These are phyloP conservation scores for Sporothrix phasma DNA, from an alignment of 2,329 filamentous ascomycete genomes.

Conservation along the genomic window DNA sequence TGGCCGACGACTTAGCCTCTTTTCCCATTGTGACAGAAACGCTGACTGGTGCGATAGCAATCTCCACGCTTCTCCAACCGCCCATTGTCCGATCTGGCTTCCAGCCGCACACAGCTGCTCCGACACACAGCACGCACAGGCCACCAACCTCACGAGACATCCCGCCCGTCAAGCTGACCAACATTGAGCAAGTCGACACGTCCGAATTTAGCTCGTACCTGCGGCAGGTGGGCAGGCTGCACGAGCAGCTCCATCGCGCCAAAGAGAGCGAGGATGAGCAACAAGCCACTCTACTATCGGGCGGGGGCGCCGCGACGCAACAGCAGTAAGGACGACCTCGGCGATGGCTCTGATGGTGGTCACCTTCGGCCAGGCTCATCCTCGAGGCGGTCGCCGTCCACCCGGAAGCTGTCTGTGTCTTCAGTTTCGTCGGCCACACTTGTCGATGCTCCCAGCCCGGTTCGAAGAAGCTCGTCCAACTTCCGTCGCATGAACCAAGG, in stretches of 20 bases:
- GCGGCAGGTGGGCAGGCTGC: slow-evolving; percentile 72
- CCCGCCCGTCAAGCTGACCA: slow-evolving; percentile 82
- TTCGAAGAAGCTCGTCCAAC: slow-evolving; percentile 36
- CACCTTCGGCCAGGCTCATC: slow-evolving; percentile 37
- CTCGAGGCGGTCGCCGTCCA: slow-evolving; percentile 29
- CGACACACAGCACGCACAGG: slow-evolving; percentile 62
- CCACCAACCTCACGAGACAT: slow-evolving; percentile 83
- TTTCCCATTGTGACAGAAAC: too few relatives aligned
- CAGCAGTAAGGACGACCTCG: slow-evolving; percentile 34
- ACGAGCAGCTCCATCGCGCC: slow-evolving; percentile 77
- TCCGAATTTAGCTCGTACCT: slow-evolving; percentile 78
- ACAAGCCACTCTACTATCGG: slow-evolving; percentile 32
- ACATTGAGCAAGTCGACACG: slow-evolving; percentile 70
- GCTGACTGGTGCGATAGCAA: slow-evolving; percentile 44
- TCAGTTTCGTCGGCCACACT: slow-evolving; percentile 28
- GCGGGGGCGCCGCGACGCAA: slow-evolving; percentile 27
- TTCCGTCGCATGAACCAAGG: slow-evolving; percentile 55
- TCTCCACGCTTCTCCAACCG: slow-evolving; percentile 84
- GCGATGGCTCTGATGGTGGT: slow-evolving; percentile 33
- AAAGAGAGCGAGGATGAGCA: slow-evolving; percentile 64
- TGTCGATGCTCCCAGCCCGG: slow-evolving; percentile 32
- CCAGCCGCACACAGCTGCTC: slow-evolving; percentile 64
- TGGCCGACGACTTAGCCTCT: background rate
- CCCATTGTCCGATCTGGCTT: slow-evolving; percentile 84
- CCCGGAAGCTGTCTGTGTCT: slow-evolving; percentile 36